Evolutionary conservation across 108 stramenopile genomes (phyloP).

Genomic region (Nannochloropsis gaditana): DNA sequence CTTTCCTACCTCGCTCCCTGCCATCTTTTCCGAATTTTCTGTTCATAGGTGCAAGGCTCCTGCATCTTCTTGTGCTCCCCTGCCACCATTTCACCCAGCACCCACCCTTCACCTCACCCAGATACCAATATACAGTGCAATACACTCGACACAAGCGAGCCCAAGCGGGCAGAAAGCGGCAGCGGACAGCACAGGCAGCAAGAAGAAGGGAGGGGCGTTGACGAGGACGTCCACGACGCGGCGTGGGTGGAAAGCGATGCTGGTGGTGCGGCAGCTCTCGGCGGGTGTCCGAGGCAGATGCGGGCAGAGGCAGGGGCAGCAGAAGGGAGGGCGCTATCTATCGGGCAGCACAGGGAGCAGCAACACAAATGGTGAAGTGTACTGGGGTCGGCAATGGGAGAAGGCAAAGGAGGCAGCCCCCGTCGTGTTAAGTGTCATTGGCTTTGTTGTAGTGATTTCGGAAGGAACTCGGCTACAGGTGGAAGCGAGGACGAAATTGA

Average conservation of each 20-base stretch:
- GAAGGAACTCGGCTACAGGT: background rate
- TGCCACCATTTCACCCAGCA: background rate
- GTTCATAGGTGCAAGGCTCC: too few species aligned
- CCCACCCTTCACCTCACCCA: background rate
- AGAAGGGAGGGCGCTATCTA: background rate
- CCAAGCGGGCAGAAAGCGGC: constrained; percentile 2
- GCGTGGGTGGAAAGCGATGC: background rate
- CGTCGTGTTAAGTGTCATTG: background rate
- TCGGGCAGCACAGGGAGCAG: background rate
- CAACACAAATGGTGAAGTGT: background rate
- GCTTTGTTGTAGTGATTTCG: background rate
- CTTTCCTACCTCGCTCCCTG: too few species aligned
- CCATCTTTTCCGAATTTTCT: too few species aligned
- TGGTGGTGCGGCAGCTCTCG: constrained; percentile 2
- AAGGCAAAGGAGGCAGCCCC: background rate
- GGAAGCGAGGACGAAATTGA: background rate
- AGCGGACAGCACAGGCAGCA: constrained; percentile 2
- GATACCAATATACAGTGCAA: background rate
- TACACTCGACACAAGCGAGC: background rate
- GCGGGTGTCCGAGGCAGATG: background rate
- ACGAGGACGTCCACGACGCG: background rate
- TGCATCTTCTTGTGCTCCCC: background rate
- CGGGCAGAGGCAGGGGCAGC: background rate
- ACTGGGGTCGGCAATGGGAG: background rate
- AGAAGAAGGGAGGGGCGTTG: background rate